Percentiles rank a stretch among this genome's conserved stretches.
These are phyloP conservation scores for Byssothecium circinans DNA, from an alignment of 2,329 filamentous ascomycete species.

Conservation along the genomic window DNA sequence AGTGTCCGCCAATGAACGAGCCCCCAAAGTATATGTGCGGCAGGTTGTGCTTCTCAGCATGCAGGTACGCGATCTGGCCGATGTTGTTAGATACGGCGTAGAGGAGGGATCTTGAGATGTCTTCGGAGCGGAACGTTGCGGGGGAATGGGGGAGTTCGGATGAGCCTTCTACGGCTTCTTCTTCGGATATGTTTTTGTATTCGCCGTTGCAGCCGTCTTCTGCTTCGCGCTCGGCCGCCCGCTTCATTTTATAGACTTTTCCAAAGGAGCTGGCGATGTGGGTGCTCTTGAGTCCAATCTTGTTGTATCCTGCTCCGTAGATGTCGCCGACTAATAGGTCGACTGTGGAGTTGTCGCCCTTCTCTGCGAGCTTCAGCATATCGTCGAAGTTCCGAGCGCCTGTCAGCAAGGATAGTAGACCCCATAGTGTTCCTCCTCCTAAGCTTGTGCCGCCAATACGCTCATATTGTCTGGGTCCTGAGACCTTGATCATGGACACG, in stretches of 20 bases:
- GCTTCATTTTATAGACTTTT: constrained; percentile 93
- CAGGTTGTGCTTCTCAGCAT: constrained; percentile 89
- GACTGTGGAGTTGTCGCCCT: constrained; percentile 88
- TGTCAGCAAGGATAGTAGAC: constrained; percentile 84
- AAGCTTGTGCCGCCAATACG: constrained; percentile 94
- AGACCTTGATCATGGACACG: constrained; percentile 96
- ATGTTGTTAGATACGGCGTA: constrained; percentile 98
- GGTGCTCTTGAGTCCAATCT: constrained; percentile 93
- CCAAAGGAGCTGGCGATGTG: constrained; percentile 96
- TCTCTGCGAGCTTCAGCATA: constrained; percentile 89
- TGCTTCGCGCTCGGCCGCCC: constrained; percentile 75
- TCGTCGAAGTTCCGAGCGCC: constrained; percentile 96
- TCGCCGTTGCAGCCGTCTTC: constrained; percentile 67
- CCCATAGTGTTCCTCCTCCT: constrained; percentile 97
- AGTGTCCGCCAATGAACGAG: constrained; percentile 92
- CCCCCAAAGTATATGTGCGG: constrained; percentile 97
- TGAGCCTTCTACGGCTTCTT: constrained; percentile 35
- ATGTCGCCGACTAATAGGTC: constrained; percentile 98
- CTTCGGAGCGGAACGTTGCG: constrained; percentile 71
- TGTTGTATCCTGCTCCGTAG: constrained; percentile 92
- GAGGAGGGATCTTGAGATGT: constrained; percentile 86
- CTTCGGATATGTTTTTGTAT: constrained; percentile 40
- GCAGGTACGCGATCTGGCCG: constrained; percentile 95
- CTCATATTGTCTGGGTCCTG: constrained; percentile 80
- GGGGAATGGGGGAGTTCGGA: constrained; percentile 40